Conservation (phyloP, 495 filamentous ascomycete genomes). For the Lepidopterella palustris region DNA sequence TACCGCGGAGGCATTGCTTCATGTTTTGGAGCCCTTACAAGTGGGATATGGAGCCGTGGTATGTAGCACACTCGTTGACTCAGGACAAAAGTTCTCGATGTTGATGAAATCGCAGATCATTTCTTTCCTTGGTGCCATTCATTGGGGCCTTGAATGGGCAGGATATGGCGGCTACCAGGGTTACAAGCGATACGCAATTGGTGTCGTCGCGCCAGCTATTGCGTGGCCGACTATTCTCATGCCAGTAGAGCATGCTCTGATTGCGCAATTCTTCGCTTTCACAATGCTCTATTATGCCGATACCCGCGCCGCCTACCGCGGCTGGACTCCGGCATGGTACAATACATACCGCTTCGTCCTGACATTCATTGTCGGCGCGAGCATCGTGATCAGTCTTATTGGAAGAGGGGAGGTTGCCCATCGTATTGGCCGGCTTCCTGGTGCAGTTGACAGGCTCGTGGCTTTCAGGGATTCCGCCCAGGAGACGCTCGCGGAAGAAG, state of each 20-base stretch:
- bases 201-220: constrained; percentile 71
- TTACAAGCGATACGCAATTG: constrained; percentile 74
- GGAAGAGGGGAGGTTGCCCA: constrained; percentile 79
- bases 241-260: constrained; percentile 81
- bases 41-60: constrained; percentile 89
- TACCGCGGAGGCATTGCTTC: constrained; percentile 65
- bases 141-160: constrained; percentile 87
- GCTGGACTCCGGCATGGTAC: constrained; percentile 92
- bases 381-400: constrained; percentile 79
- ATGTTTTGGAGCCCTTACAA: constrained; percentile 83
- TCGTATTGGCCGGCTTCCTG: constrained; percentile 40
- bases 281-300: constrained; percentile 86
- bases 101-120: constrained; percentile 55
- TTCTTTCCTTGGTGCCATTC: constrained; percentile 91
- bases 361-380: constrained; percentile 84
- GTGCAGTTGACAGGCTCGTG: constrained; percentile 54
- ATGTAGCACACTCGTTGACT: constrained; percentile 34
- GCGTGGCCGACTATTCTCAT: constrained; percentile 93
- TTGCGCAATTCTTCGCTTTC: constrained; percentile 84
- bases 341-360: constrained; percentile 89
- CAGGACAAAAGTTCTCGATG: neutral
- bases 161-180: constrained; percentile 64
- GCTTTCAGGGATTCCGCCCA: constrained; percentile 13
- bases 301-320: constrained; percentile 61
- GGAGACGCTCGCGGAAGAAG: constrained; percentile 11